Base-by-base conservation (phyloP, 768 basidiomycete genomes). In the Asterophora lycoperdoides region DNA sequence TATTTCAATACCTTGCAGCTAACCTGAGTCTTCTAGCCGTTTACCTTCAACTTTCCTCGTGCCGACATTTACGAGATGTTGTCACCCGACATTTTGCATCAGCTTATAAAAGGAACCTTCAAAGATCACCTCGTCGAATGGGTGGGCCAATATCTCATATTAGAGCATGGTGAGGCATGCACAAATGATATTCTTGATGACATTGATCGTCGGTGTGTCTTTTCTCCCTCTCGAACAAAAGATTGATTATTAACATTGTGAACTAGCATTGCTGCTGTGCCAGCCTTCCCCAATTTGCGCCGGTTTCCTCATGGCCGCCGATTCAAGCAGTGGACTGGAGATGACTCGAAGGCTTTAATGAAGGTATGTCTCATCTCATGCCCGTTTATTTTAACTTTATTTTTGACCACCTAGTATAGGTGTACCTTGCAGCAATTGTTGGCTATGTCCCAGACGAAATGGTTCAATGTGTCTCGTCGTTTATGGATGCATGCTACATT, bases 401-500 rank as follows among this genome's bases (percentile, higher is more conserved):
- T 4, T 13, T 10, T 2, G 54, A 33, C 59, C 48, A 3, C 52
- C 52, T 1, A 53, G 49, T 45, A 4, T 4, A 58, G 57, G 51
- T 53, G n/a, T 58, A 55, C 26, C 17, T 54, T 1, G 26, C 50
- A 2, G 48, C 39, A 5, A 48, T 54, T 26, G 20, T 39, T 23
- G 53, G 54, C 1, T 35, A 51, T 40, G 28, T 55, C 0, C 63
- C 17, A 58, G 56, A 10, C 5, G 6, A 46, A 23, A 50, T 50
- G 23, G 30, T 63, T 0, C 33, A 34, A 7, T 54, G 52, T 9
- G 44, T 58, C n/a, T 52, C 35, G 8, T 56, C 56, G 4, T 19
- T 68, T 9, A 46, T 68, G 0, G 64, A 69, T 39, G 65, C 67
- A 46, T 58, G 61, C 9, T 63, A 62, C 39, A 48, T 62, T n/a